Conservation (phyloP, 1,139 yeast genomes). For the Eremothecium coryli region DNA sequence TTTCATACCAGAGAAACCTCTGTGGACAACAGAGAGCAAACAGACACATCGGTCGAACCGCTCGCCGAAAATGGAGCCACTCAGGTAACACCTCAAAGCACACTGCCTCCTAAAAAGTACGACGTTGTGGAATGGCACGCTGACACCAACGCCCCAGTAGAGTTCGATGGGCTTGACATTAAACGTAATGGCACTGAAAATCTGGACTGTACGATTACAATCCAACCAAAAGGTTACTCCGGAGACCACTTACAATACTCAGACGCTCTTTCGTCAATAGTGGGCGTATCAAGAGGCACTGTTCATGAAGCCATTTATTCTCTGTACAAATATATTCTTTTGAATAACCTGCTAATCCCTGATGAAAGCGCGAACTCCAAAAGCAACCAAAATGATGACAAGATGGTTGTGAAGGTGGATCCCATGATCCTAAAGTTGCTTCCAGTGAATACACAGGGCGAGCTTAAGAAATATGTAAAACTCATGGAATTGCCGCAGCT, state of each 20-base stretch:
- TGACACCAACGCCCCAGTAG: conserved; percentile 39
- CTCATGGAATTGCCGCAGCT: conserved; percentile 70
- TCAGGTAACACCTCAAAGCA: conserved; percentile 7
- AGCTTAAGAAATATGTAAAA: conserved; percentile 37
- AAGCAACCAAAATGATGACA: conserved; percentile 35
- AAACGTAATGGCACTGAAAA: conserved; percentile 68
- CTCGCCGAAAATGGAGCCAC: conserved; percentile 18
- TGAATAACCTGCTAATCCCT: conserved; percentile 22
- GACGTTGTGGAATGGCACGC: conserved; percentile 63
- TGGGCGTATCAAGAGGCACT: conserved; percentile 70
- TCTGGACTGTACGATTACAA: conserved; percentile 59
- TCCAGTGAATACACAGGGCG: conserved; percentile 2
- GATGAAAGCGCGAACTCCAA: conserved; percentile 15
- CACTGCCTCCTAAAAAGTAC: conserved; percentile 8
- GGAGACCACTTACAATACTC: conserved; percentile 52
- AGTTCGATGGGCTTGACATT: conserved; percentile 84
- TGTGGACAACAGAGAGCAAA: conserved; percentile 10
- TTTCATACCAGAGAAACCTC: conserved; percentile 30
- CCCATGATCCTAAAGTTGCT: conserved; percentile 37
- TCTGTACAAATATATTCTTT: conserved; percentile 67
- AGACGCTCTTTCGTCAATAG: conserved; percentile 55
- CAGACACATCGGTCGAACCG: conserved; percentile 21
- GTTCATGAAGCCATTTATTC: conserved; percentile 81
- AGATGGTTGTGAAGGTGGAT: conserved; percentile 58
- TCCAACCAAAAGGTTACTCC: conserved; percentile 69